A percentile compares a stretch with the other conserved stretches of the same genome.
These are phyloP conservation scores for Salix dunnii DNA, from an alignment of 345 rosid species.

Conservation along the genomic window DNA sequence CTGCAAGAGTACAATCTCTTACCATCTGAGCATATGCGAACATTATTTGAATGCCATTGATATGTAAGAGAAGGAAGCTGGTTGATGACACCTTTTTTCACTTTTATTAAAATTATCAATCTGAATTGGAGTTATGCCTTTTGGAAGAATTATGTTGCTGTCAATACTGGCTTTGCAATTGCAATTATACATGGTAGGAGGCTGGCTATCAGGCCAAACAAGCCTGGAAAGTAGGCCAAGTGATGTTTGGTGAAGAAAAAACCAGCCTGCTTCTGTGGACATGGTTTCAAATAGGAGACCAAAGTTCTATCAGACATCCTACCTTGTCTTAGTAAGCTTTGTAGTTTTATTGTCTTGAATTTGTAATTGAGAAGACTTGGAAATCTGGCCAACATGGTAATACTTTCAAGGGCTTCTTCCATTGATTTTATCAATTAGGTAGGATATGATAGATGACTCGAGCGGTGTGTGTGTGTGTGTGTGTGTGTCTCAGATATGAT, in stretches of 20 bases:
- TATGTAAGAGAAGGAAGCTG: not conserved
- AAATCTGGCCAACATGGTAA: not conserved
- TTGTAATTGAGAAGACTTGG: not conserved
- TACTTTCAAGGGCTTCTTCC: not conserved
- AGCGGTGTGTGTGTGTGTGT: not conserved
- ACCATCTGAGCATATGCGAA: not conserved
- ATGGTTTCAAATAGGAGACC: not conserved
- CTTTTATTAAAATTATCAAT: not conserved
- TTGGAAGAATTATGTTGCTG: not conserved
- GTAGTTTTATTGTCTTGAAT: not conserved
- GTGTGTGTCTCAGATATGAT: not conserved
- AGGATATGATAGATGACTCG: conserved; percentile 9
- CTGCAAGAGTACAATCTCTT: not conserved
- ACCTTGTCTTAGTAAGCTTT: not conserved
- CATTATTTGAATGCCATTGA: not conserved
- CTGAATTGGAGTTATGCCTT: not conserved
- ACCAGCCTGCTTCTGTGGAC: conserved; percentile 5
- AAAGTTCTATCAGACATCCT: not conserved
- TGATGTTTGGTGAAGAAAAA: conserved; percentile 1
- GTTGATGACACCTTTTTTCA: not conserved
- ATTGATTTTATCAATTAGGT: not conserved
- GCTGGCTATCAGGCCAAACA: not conserved
- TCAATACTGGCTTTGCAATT: not conserved
- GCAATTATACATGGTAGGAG: not conserved
- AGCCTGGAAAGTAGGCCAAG: not conserved